These are phyloP conservation scores for Tothia fuscella DNA, from an alignment of 2,329 filamentous ascomycete genomes.

Conservation along the genomic window DNA sequence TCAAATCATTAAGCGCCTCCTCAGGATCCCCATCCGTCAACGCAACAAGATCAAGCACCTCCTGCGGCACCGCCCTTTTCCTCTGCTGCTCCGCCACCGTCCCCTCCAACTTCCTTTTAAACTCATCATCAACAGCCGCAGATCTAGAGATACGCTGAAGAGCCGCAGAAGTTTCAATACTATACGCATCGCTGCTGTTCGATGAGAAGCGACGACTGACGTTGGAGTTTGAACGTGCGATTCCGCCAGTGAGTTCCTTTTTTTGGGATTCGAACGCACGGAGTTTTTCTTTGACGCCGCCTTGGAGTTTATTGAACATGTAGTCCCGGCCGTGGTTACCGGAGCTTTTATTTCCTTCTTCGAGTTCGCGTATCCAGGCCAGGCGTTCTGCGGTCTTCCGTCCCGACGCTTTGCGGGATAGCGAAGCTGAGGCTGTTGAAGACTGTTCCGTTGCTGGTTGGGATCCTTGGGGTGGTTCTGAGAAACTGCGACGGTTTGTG, in stretches of 20 bases:
- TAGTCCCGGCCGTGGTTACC: background rate
- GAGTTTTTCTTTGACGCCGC: slow-evolving; percentile 10
- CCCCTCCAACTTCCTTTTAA: slow-evolving; percentile 8
- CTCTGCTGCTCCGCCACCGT: background rate
- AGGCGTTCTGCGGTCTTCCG: slow-evolving; percentile 1
- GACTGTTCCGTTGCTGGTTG: background rate
- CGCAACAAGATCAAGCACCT: background rate
- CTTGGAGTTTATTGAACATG: slow-evolving; percentile 9
- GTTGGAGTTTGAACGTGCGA: background rate
- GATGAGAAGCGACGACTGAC: background rate
- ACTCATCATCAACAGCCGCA: slow-evolving; percentile 4
- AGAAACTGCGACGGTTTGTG: background rate
- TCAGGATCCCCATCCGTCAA: background rate
- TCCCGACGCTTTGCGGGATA: background rate
- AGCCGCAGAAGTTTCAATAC: slow-evolving; percentile 1
- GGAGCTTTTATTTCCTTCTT: background rate
- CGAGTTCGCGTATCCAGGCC: slow-evolving; percentile 9
- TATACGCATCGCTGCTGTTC: slow-evolving; percentile 4
- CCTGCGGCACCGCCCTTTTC: slow-evolving; percentile 2
- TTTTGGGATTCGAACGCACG: slow-evolving; percentile 5
- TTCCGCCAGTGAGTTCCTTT: background rate
- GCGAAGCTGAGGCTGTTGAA: background rate
- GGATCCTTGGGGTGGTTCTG: background rate
- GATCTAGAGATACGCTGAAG: background rate
- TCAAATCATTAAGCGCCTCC: background rate